Base-by-base conservation (phyloP, 768 basidiomycete species). In the Leccinum sublutescens region DNA sequence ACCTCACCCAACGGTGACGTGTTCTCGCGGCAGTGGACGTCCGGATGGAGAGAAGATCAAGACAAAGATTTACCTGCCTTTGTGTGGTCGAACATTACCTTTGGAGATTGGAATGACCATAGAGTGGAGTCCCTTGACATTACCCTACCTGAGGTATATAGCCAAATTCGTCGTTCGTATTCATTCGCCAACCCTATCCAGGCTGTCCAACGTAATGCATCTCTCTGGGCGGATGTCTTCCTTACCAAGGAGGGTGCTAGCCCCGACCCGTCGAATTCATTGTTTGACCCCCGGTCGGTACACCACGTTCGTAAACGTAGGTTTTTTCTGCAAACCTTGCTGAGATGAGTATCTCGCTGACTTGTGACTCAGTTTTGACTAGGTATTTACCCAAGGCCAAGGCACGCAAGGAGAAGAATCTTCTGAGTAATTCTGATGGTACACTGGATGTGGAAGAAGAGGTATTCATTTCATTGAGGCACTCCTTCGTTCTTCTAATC, bases 201-300 rank as follows among this genome's bases (percentile, higher is more conserved):
- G 92, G 80, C 78, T 52, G 93, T 94, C 11, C 79, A 89, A 67
- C 79, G 78, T 57, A 96, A 96, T 68, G 89, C 83, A 11, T 84
- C 89, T 2, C 73, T 95, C 51, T 96, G 89, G 88, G 88, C 88
- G 15, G 91, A 95, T 65, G 79, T 94, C 5, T 90, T 89, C 70
- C 73, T 96, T 8, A 80, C 85, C 1, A 85, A 82, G 62, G 80
- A 88, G 48, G 84, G 84, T 0, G 80, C 82, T 10, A 84, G 79
- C 63, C 88, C 88, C 0, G 79, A 93, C 64, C 89, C 89, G 9
- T 74, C 78, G 11, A 78, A 80, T 55, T 64, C 78, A 23, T 68
- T 25, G 62, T 94, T 85, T 69, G 76, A 83, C 56, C 77, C 80
- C 6, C 69, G 75, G 11, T 77, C 83, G 53, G 80, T 94, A 5